phyloP scores from a whole-genome alignment of 768 basidiomycete species.

The Termitomyces sp. region DNA sequence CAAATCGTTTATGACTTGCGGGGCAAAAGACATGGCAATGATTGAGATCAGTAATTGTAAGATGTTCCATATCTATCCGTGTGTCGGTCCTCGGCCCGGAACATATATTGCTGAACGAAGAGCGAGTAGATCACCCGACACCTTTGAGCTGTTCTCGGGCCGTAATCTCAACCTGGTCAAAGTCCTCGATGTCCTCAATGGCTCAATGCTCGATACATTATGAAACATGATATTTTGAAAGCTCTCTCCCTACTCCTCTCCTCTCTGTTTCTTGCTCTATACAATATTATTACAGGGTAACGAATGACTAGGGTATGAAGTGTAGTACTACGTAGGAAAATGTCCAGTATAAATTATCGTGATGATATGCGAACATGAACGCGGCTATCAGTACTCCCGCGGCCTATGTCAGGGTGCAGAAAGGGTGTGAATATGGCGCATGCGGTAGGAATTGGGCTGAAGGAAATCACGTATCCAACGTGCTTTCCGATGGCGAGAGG shows the following conservation, averaged over 20 bases:
- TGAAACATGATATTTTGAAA: neutral
- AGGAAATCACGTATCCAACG: conserved; percentile 3
- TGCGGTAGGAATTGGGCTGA: conserved; percentile 2
- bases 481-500: conserved; percentile 10
- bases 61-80: conserved; percentile 1
- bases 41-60: neutral
- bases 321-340: too few species aligned
- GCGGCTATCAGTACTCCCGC: neutral
- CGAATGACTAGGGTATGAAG: neutral
- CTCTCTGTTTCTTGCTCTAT: too few species aligned
- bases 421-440: neutral
- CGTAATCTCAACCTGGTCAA: neutral
- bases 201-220: neutral
- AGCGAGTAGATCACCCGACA: neutral
- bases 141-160: neutral
- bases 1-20: conserved; percentile 42
- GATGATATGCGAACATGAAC: neutral
- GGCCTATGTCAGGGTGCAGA: neutral
- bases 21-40: conserved; percentile 23
- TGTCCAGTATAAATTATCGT: neutral
- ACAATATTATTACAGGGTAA: neutral
- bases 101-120: conserved; percentile 1
- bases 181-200: neutral
- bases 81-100: neutral
- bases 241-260: too few species aligned